Evolutionary conservation across 768 basidiomycete species (phyloP), one percentile per base, ranked within the genome.

Genomic region (Terana coerulea): DNA sequence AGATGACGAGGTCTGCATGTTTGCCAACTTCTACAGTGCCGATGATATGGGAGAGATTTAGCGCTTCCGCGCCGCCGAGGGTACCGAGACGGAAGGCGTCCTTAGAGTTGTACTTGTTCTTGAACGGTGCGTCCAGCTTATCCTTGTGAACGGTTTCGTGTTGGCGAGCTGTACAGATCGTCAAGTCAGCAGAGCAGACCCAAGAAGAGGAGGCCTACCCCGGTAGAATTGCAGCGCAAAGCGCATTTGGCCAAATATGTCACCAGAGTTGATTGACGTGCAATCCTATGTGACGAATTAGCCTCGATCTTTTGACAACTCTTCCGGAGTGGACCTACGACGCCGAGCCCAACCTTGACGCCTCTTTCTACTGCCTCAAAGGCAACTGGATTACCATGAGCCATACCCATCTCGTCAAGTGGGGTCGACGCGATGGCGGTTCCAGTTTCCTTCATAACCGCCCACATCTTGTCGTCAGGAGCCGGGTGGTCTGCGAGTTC

Each of bases 341-440:
- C 58, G 0, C 66, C 66, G 14, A 67, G 52, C 7, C 66, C 64
- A 26, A 61, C 64, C 43, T 59, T 65, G 26, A 67, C 61, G 5
- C 66, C 66, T 30, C 64, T 40, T 35, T 54, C 45, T 28, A 66
- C 60, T 10, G 63, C 63, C 17, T 67, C 64, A 19, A 62, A 56
- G 10, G 58, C 59, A 22, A 61, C 56, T 2, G 65, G 65, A 30
- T 64, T 59, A 10, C 66, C 66, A 50, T 66, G 66, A 4, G 61
- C 65, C 66, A 67, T 67, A 25, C 65, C 65, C 21, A 67, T 58
- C 59, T 67, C 66, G 30, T 66, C 64, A 35, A 57, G 61, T 0
- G 66, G 66, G 19, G 66, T 67, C 21, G 64, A 54, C 0, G 61
- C 61, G 35, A 67, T 60, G 7, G 60, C 59, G 3, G 52, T 53